phyloP scores from a whole-genome alignment of 2,329 filamentous ascomycete species.

The Septoria linicola region DNA sequence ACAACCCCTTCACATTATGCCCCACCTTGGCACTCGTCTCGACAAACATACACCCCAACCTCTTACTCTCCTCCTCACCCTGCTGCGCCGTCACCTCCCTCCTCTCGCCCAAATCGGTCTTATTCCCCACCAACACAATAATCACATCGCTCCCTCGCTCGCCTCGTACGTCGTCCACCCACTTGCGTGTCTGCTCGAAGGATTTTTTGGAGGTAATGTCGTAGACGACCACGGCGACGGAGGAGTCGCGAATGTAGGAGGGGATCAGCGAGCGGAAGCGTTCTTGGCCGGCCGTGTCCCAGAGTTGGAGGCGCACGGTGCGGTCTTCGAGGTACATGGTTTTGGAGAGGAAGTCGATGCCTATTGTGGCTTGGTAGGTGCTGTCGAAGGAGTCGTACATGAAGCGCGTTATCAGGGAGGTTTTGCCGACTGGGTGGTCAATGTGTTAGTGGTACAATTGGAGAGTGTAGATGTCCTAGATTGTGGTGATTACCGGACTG shows the following conservation, averaged over 20 bases:
- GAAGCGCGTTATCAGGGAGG: conserved; percentile 96
- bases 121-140: conserved; percentile 97
- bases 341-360: conserved; percentile 99
- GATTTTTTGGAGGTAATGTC: conserved; percentile 86
- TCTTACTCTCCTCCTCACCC: conserved; percentile 96
- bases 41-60: conserved; percentile 97
- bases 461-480: background rate
- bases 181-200: conserved; percentile 98
- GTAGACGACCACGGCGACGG: conserved; percentile 97
- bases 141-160: conserved; percentile 98
- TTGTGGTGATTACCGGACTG: conserved; percentile 76
- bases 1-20: conserved; percentile 96
- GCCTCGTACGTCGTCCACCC: conserved; percentile 96
- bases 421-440: conserved; percentile 77
- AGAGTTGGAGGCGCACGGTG: conserved; percentile 93
- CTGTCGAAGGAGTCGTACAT: conserved; percentile 99
- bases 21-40: conserved; percentile 98
- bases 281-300: conserved; percentile 98
- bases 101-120: conserved; percentile 98
- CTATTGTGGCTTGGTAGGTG: conserved; percentile 98
- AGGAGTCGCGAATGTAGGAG: conserved; percentile 97
- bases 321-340: conserved; percentile 99
- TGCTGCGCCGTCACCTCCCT: conserved; percentile 94
- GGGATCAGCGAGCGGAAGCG: conserved; percentile 95
- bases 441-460: conserved; percentile 7